Percentiles rank a stretch among this genome's conserved stretches.
Conservation (phyloP, 164 flowering plant species). For the Kalanchoe fedtschenkoi region DNA sequence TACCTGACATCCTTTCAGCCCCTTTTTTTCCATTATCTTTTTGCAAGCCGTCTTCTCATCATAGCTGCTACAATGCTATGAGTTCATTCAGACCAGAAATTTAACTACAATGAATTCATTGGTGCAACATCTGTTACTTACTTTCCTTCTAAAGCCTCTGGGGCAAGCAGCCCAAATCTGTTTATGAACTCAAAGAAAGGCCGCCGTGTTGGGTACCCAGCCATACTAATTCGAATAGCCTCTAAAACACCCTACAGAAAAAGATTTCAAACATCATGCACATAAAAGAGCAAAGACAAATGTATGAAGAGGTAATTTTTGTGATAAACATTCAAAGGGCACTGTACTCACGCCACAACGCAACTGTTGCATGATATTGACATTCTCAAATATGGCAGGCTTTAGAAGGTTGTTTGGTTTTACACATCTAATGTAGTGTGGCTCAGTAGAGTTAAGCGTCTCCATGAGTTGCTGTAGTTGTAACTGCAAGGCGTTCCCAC, state of each 20-base stretch:
- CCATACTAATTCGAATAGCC: constrained; percentile 58
- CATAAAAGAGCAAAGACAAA: neutral
- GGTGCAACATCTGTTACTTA: constrained; percentile 18
- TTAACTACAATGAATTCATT: neutral
- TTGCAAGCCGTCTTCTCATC: constrained; percentile 53
- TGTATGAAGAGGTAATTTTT: too few species aligned
- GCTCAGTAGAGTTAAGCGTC: constrained; percentile 46
- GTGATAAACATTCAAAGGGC: too few species aligned
- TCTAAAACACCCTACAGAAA: constrained; percentile 44
- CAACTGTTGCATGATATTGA: constrained; percentile 39
- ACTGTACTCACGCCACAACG: constrained; percentile 59
- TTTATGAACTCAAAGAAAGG: constrained; percentile 30
- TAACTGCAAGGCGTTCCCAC: constrained; percentile 22
- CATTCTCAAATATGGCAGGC: constrained; percentile 42
- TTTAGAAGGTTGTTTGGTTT: constrained; percentile 52
- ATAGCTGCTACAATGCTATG: constrained; percentile 25
- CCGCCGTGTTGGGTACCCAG: constrained; percentile 51
- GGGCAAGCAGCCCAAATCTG: constrained; percentile 39
- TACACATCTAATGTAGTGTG: constrained; percentile 50
- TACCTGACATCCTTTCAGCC: constrained; percentile 72
- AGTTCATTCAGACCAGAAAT: constrained; percentile 2
- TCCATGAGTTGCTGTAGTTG: constrained; percentile 47
- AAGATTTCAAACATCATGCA: neutral
- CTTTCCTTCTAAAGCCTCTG: constrained; percentile 29
- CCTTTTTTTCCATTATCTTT: constrained; percentile 57